Evolutionary conservation across 192 early-diverging fungal genomes (phyloP), one percentile per base, ranked within the genome.

Genomic region (Coemansia sp.): DNA sequence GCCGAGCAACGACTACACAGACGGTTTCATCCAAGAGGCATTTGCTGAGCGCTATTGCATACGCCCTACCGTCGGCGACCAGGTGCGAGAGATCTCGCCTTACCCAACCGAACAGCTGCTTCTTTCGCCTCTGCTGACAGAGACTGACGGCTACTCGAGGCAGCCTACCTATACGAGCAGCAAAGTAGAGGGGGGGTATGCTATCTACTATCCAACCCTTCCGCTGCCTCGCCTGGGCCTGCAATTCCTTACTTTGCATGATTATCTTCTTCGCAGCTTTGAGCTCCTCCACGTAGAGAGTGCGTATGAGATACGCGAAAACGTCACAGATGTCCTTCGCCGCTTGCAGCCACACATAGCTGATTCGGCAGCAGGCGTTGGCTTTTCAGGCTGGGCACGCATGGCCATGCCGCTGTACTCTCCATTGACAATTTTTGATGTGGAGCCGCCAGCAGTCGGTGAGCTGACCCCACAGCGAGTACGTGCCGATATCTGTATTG

Each of bases 351-450:
- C 97, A 3, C 51, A 73, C 0, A n/a, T n/a, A n/a, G n/a, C n/a
- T n/a, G n/a, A n/a, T n/a, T n/a, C n/a, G n/a, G n/a, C n/a, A n/a
- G 48, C 69, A 1, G 74, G 71, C 28, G 78, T 83, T 1, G 74
- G 82, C n/a, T 98, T 96, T 72, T 67, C 66, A 2, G 95, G 97
- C 25, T 98, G 95, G 94, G 86, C 92, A 8, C 75, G 94, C 34
- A 97, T 95, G 87, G 97, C 90, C 0, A 55, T 84, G 27, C 83
- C 84, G 0, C 80, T 96, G 35, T 79, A 80, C 5, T 6, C 9
- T 2, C 46, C 68, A 41, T 81, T 92, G 50, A 73, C 67, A 4
- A 76, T 96, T 23, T 78, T 84, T 1, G 87, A 93, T 54, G 80
- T 95, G 57, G 56, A 53, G 43, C 45, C 43, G 19, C 64, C 68